phyloP scores from a whole-genome alignment of 2,329 filamentous ascomycete species.

The Ophiognomonia clavigignenti-juglandacearum region DNA sequence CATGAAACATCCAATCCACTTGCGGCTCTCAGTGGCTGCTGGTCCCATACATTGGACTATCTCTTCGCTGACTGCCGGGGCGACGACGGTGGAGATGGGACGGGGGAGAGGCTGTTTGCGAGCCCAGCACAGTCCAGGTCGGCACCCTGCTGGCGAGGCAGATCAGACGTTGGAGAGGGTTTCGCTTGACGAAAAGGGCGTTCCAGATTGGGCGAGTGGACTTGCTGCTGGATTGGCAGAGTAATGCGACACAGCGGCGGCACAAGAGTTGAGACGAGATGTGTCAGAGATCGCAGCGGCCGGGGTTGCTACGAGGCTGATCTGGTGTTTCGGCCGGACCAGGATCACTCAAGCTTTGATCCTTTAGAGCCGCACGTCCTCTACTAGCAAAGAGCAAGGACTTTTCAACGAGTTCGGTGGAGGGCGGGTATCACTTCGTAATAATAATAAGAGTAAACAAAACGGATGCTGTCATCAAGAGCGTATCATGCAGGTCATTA shows the following conservation, averaged over 20 bases:
- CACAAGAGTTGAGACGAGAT: slow-evolving; percentile 36
- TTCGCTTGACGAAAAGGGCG: slow-evolving; percentile 35
- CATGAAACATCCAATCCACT: slow-evolving; percentile 33
- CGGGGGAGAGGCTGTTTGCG: slow-evolving; percentile 10
- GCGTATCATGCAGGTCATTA: neutral
- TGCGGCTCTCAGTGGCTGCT: slow-evolving; percentile 20
- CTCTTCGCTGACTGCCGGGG: slow-evolving; percentile 13
- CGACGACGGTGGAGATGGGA: slow-evolving; percentile 12
- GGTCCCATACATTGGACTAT: slow-evolving; percentile 10
- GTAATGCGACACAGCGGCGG: slow-evolving; percentile 22
- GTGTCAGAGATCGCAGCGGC: slow-evolving; percentile 41
- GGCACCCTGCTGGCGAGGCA: slow-evolving; percentile 17
- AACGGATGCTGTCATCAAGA: neutral
- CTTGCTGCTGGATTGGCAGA: slow-evolving; percentile 26
- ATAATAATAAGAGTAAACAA: neutral
- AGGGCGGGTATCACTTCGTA: slow-evolving; percentile 1
- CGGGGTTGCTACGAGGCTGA: slow-evolving; percentile 26
- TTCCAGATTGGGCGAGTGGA: slow-evolving; percentile 30
- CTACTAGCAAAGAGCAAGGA: no score
- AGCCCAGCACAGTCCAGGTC: slow-evolving; percentile 16
- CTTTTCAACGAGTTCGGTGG: no score
- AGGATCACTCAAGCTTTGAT: slow-evolving; percentile 22
- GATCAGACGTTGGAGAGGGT: slow-evolving; percentile 43
- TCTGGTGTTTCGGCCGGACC: slow-evolving; percentile 32
- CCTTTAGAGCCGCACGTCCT: slow-evolving; percentile 8